Base-by-base conservation (phyloP, 371 early-diverging fungal genomes). In the Apophysomyces elegans region DNA sequence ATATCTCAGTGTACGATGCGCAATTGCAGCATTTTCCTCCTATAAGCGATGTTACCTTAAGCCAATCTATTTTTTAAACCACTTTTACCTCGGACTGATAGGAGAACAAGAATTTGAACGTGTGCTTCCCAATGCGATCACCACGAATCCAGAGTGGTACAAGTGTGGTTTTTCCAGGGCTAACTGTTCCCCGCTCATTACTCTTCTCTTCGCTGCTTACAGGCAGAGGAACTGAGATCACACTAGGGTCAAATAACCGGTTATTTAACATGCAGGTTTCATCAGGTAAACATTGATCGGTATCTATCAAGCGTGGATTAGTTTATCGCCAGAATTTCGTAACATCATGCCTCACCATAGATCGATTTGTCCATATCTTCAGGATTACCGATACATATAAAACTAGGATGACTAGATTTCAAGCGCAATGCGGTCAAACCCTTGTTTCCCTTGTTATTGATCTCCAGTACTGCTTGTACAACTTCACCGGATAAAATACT, bases 91-190 rank as follows among this genome's bases (percentile, higher is more conserved):
- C 91, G 0, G 92, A 89, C 61, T 91, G 84, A 67, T 88, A 90
- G 0, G 84, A 81, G 60, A 90, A 88, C 18, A 88, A 70, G 63
- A 97, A 82, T 58, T 86, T 76, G 63, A 95, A 90, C 32, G 76
- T 79, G 67, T 95, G 95, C 57, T 88, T 89, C 44, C 98, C 98
- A 58, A 95, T 93, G 38, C 90, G 88, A 70, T 96, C 96, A 4
- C 94, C 96, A 13, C 96, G 90, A 14, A 96, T 75, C 95, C 95
- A 96, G 38, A 95, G 68, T 0, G 97, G 96, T 1, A 98, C 83
- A 0, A 79, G 67, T 1, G 91, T 86, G 0, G 91, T 89, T 56
- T 83, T 82, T 0, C 93, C 95, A 0, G 96, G 86, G 1, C 71
- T 86, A 16, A 96, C 83, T 7, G 86, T 80, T n/a, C 65, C 64